Conservation (phyloP, 495 filamentous ascomycete genomes). For the Tuber calosporum region DNA sequence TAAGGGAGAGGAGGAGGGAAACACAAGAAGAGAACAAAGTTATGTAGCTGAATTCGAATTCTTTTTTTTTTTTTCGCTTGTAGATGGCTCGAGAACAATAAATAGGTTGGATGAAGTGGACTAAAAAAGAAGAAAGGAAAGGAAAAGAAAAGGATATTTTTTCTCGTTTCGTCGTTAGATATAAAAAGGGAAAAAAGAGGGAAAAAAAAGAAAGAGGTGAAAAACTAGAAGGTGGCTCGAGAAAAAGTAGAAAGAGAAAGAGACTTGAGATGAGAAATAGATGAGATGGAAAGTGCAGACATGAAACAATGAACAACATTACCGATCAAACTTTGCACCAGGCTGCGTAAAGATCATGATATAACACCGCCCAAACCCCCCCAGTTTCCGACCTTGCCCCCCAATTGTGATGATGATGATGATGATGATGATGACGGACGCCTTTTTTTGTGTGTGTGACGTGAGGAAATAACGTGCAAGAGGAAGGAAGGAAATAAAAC, state of each 20-base stretch:
- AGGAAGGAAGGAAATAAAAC: conserved; percentile 5
- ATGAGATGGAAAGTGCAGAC: conserved; percentile 2
- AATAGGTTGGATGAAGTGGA: conserved; percentile 33
- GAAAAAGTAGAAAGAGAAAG: background rate
- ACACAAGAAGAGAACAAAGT: background rate
- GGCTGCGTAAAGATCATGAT: conserved; percentile 36
- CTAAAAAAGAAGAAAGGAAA: conserved; percentile 28
- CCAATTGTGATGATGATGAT: conserved; percentile 1
- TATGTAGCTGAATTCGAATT: background rate
- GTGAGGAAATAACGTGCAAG: conserved; percentile 2
- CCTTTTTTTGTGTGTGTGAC: conserved; percentile 2
- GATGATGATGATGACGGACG: conserved; percentile 4
- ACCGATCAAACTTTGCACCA: conserved; percentile 40
- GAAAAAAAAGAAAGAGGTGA: background rate
- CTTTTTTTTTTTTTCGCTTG: background rate
- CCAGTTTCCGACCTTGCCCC: background rate
- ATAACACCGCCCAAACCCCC: conserved; percentile 4
- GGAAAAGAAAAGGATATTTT: conserved; percentile 32
- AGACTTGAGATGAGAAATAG: conserved; percentile 1
- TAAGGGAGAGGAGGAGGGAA: background rate
- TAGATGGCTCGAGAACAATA: conserved; percentile 14
- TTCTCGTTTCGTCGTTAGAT: conserved; percentile 40
- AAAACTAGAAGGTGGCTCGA: background rate
- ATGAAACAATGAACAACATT: conserved; percentile 28
- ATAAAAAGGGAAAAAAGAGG: background rate